phyloP scores from a whole-genome alignment of 2,329 filamentous ascomycete species.

The Verticillium albo-atrum region DNA sequence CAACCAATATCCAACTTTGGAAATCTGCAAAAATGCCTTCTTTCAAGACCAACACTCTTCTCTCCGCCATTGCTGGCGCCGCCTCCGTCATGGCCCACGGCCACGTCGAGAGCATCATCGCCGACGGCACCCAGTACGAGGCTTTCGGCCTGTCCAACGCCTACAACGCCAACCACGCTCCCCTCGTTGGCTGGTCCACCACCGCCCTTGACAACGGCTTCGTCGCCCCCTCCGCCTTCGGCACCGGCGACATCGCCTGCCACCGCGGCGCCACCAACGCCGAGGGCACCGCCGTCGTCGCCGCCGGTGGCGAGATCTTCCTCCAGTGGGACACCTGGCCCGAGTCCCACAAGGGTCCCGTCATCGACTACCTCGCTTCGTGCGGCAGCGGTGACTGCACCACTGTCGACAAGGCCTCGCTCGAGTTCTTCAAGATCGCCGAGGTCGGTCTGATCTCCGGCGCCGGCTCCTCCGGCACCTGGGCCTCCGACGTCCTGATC shows the following conservation, averaged over 20 bases:
- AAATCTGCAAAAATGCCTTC: slow-evolving; percentile 15
- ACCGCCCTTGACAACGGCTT: slow-evolving; percentile 35
- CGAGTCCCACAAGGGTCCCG: slow-evolving; percentile 55
- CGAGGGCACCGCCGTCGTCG: slow-evolving; percentile 36
- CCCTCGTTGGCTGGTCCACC: slow-evolving; percentile 21
- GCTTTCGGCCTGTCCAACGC: slow-evolving; percentile 19
- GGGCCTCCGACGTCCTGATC: slow-evolving; percentile 51
- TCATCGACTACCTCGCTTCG: slow-evolving; percentile 57
- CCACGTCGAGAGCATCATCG: slow-evolving; percentile 22
- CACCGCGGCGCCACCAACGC: slow-evolving; percentile 37
- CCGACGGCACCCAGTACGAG: slow-evolving; percentile 23
- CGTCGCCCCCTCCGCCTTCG: slow-evolving; percentile 37
- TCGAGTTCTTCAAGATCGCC: slow-evolving; percentile 58
- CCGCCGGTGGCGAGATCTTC: slow-evolving; percentile 53
- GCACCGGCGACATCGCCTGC: slow-evolving; percentile 39
- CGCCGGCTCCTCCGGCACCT: slow-evolving; percentile 44
- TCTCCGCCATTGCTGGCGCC: slow-evolving; percentile 18
- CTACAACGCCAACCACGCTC: slow-evolving; percentile 10
- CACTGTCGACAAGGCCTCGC: slow-evolving; percentile 41
- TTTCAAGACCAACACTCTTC: slow-evolving; percentile 12
- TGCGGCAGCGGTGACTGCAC: slow-evolving; percentile 49
- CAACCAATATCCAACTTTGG: neutral
- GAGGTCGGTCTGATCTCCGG: slow-evolving; percentile 46
- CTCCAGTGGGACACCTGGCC: slow-evolving; percentile 66
- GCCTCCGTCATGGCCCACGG: slow-evolving; percentile 23